phyloP scores from a whole-genome alignment of 2,329 filamentous ascomycete genomes.

The Fusarium liriodendri region DNA sequence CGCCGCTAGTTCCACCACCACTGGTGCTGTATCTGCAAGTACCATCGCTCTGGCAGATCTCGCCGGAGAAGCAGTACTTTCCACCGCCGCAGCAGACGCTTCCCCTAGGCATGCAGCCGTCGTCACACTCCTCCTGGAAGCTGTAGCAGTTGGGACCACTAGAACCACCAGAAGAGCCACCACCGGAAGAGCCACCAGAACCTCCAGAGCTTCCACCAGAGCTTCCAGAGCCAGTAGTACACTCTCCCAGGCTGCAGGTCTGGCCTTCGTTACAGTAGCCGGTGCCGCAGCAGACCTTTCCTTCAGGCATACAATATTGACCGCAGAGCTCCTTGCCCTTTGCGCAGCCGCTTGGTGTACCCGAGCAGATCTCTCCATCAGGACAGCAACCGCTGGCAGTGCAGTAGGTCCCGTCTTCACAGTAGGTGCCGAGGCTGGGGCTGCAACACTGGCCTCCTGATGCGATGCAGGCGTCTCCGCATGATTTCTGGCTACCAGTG shows the following conservation, averaged over 20 bases:
- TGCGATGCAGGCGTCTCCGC: constrained; percentile 49
- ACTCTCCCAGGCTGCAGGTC: constrained; percentile 41
- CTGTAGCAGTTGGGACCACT: constrained; percentile 26
- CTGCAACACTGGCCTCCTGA: constrained; percentile 45
- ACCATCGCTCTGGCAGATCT: constrained; percentile 37
- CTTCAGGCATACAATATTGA: constrained; percentile 46
- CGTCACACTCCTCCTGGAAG: constrained; percentile 35
- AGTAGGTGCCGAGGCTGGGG: constrained; percentile 43
- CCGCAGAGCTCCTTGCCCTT: constrained; percentile 42
- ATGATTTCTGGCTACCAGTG: constrained; percentile 33
- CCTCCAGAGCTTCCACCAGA: constrained; percentile 33
- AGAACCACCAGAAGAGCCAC: constrained; percentile 29
- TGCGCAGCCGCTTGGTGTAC: constrained; percentile 42
- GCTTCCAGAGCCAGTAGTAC: constrained; percentile 16
- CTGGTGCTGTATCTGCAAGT: constrained; percentile 28
- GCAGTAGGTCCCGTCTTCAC: constrained; percentile 47
- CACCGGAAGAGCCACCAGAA: constrained; percentile 31
- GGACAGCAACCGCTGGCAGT: constrained; percentile 47
- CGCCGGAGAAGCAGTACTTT: constrained; percentile 46
- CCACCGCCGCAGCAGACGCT: constrained; percentile 40
- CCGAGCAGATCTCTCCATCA: constrained; percentile 47
- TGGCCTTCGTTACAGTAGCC: constrained; percentile 48
- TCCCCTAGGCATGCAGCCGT: constrained; percentile 44
- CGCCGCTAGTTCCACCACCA: not conserved
- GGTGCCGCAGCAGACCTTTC: constrained; percentile 45